Evolutionary conservation across 2,329 filamentous ascomycete species (phyloP).

Genomic region (Chalaropsis ovoidea): DNA sequence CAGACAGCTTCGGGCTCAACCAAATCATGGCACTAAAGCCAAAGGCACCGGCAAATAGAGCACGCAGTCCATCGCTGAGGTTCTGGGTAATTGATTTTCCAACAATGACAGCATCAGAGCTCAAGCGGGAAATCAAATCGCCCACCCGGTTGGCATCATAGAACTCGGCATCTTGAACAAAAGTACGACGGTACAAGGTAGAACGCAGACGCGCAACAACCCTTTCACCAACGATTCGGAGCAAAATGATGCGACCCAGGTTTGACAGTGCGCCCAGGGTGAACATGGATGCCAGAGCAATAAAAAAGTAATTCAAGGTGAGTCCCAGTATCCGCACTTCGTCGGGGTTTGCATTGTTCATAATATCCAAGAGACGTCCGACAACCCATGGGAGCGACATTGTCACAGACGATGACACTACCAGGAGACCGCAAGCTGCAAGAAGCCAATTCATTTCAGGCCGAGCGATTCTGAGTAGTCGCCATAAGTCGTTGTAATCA

Average conservation of each 20-base stretch:
- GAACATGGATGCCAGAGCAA: constrained; percentile 64
- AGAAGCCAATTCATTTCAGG: constrained; percentile 72
- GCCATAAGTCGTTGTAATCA: constrained; percentile 67
- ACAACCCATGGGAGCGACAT: constrained; percentile 97
- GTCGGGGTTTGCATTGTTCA: constrained; percentile 54
- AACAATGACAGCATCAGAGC: constrained; percentile 94
- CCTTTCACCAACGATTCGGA: constrained; percentile 87
- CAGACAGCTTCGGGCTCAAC: constrained; percentile 82
- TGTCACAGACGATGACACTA: constrained; percentile 83
- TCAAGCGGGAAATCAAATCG: constrained; percentile 88
- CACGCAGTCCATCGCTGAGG: constrained; percentile 85
- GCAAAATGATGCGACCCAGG: constrained; percentile 84
- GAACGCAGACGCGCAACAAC: constrained; percentile 85
- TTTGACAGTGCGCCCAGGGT: constrained; percentile 80
- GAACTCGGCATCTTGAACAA: constrained; percentile 96
- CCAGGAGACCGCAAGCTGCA: constrained; percentile 70
- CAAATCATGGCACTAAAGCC: constrained; percentile 93
- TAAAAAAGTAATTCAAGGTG: constrained; percentile 78
- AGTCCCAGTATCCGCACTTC: constrained; percentile 71
- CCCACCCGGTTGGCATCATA: constrained; percentile 96
- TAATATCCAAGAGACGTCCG: constrained; percentile 86
- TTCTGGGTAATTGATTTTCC: constrained; percentile 98
- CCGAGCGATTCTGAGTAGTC: constrained; percentile 77
- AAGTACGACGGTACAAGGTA: constrained; percentile 81
- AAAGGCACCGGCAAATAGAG: constrained; percentile 78